Evolutionary conservation across 2,329 filamentous ascomycete species (phyloP), one percentile per base, ranked within the genome.

Genomic region (Didymella sp.): DNA sequence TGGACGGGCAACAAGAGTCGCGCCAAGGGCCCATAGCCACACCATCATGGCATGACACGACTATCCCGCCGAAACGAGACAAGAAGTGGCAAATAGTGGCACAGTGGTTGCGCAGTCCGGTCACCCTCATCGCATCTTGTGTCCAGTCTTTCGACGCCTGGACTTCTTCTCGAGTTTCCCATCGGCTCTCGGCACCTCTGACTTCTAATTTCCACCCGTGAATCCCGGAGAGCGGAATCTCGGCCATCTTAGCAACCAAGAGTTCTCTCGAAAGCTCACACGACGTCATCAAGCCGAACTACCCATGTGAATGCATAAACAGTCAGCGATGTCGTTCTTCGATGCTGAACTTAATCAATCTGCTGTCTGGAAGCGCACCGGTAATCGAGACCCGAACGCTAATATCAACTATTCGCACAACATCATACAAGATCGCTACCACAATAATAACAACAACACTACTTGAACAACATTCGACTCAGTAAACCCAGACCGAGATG

Each of bases 201-300:
- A 33, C 22, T 9, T 28, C 2, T n/a, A 33, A 17, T 40, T 28
- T 22, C 21, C 22, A 45, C 22, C 25, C 33, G 27, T 33, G 21
- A 45, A 33, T 50, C 12, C 46, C 30, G 38, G 41, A 50, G 33
- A 38, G 33, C 55, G 25, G 49, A 43, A 31, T 25, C n/a, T 41
- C 13, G 38, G 27, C 55, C 55, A 33, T 37, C 17, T 46, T 42
- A 24, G 17, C 19, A 35, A n/a, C 25, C 51, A 58, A 49, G 49
- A 46, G 47, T 3, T 24, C 22, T 52, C 55, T 48, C 28, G 45
- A 35, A 41, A 42, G 38, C 28, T 21, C 11, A 21, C n/a, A 53
- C 60, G 53, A 64, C 60, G 58, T 61, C 60, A 63, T 51, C 19
- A n/a, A 12, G 28, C 44, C 37, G 37, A 53, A 6, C 3, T 22